These are phyloP conservation scores for Leersia perrieri DNA, from an alignment of 176 grass and related monocot genomes.

Conservation along the genomic window DNA sequence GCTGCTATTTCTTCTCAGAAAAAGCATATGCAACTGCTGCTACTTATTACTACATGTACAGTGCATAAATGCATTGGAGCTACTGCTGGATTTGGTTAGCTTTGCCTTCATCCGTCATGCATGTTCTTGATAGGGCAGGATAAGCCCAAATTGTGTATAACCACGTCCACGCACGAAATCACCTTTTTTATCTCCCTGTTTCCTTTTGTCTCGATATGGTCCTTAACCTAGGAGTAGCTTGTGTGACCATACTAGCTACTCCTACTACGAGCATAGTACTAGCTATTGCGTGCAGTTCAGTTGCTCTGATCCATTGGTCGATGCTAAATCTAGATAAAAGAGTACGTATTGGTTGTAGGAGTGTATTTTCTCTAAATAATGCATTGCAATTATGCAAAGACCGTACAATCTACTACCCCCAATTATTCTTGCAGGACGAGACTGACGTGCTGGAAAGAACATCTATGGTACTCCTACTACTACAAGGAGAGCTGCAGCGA, in stretches of 20 bases:
- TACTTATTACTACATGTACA: neutral
- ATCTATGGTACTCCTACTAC: no score
- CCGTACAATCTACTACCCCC: neutral
- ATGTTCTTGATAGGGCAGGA: neutral
- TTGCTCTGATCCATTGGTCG: neutral
- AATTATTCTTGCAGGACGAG: neutral
- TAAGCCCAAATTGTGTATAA: neutral
- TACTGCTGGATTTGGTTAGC: neutral
- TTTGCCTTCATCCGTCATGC: neutral
- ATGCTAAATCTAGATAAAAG: neutral
- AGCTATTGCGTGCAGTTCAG: conserved; percentile 14
- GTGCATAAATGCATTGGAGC: neutral
- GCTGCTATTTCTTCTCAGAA: neutral
- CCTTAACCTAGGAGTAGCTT: neutral
- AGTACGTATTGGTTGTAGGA: no score
- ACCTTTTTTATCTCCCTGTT: neutral
- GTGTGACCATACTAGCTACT: neutral
- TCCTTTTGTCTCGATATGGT: neutral
- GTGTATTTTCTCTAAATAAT: neutral
- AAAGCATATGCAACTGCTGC: neutral
- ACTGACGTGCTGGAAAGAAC: neutral
- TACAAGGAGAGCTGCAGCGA: neutral
- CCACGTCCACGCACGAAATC: neutral
- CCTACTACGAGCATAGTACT: neutral
- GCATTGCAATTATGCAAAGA: neutral